A percentile compares a stretch with the other conserved stretches of the same genome.
These are phyloP conservation scores for Wickerhamomyces sydowiorum DNA, from an alignment of 805 yeast genomes.

Conservation along the genomic window DNA sequence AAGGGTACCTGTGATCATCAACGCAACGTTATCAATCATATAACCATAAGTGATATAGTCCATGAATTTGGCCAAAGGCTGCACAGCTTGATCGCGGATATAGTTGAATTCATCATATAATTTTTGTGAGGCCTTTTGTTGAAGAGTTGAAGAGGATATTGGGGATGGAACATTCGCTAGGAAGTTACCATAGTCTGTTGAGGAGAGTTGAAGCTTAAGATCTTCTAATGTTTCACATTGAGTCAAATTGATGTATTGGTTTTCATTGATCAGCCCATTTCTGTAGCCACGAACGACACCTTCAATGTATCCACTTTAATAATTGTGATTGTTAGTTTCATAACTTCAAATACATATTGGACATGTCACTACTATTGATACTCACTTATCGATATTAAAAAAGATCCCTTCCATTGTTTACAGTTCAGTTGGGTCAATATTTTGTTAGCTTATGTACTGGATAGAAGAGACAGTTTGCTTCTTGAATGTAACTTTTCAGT, in stretches of 20 bases:
- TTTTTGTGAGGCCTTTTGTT: slow-evolving; percentile 68
- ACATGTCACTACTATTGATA: background rate
- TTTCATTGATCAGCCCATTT: slow-evolving; percentile 67
- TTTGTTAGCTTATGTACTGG: too few relatives aligned
- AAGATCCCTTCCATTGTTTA: slow-evolving; percentile 80
- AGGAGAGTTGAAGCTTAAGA: slow-evolving; percentile 85
- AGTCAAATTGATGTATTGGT: slow-evolving; percentile 86
- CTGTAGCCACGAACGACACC: slow-evolving; percentile 94
- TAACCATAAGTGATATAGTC: slow-evolving; percentile 93
- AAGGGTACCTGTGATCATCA: slow-evolving; percentile 94
- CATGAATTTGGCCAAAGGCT: slow-evolving; percentile 74
- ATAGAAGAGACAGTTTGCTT: too few relatives aligned
- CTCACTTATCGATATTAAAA: slow-evolving; percentile 70
- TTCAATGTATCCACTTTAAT: slow-evolving; percentile 70
- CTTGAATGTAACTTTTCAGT: too few relatives aligned
- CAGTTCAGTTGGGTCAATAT: background rate
- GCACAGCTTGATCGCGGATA: slow-evolving; percentile 76
- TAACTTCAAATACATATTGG: too few relatives aligned
- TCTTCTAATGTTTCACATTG: slow-evolving; percentile 97
- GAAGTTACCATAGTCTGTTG: slow-evolving; percentile 94
- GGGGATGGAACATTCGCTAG: slow-evolving; percentile 76
- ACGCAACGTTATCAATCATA: slow-evolving; percentile 96
- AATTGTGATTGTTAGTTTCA: slow-evolving; percentile 18
- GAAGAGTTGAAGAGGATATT: slow-evolving; percentile 83
- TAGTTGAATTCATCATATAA: slow-evolving; percentile 81